These are phyloP conservation scores for Colletotrichum kahawae DNA, from an alignment of 2,329 filamentous ascomycete genomes.

Conservation along the genomic window DNA sequence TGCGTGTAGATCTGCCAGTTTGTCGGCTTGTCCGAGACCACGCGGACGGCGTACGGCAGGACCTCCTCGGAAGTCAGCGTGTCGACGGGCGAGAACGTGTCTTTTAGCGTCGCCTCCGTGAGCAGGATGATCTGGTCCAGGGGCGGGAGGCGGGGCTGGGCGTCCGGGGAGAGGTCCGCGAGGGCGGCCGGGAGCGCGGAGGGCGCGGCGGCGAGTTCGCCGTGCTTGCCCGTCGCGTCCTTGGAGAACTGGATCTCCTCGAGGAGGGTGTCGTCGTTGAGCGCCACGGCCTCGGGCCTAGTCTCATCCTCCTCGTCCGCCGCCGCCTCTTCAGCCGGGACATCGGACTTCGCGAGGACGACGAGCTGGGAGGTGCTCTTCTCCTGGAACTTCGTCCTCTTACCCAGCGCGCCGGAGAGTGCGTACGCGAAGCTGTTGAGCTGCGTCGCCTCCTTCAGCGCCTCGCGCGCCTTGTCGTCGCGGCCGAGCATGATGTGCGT, in stretches of 20 bases:
- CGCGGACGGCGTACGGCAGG: slow-evolving; percentile 85
- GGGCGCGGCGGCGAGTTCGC: slow-evolving; percentile 38
- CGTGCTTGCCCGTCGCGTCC: slow-evolving; percentile 41
- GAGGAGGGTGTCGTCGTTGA: slow-evolving; percentile 93
- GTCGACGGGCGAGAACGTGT: slow-evolving; percentile 82
- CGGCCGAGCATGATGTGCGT: slow-evolving; percentile 85
- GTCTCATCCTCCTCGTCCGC: slow-evolving; percentile 28
- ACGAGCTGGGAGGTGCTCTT: slow-evolving; percentile 87
- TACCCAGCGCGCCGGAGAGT: slow-evolving; percentile 85
- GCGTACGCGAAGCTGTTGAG: slow-evolving; percentile 79
- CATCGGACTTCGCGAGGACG: slow-evolving; percentile 79
- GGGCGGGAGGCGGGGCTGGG: slow-evolving; percentile 81
- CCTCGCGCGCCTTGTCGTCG: slow-evolving; percentile 74
- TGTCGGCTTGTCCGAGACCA: slow-evolving; percentile 84
- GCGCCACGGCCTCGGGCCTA: slow-evolving; percentile 71
- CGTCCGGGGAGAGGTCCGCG: slow-evolving; percentile 68
- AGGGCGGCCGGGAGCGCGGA: slow-evolving; percentile 64
- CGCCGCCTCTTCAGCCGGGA: slow-evolving; percentile 12
- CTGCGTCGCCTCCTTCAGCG: slow-evolving; percentile 70
- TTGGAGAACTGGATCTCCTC: slow-evolving; percentile 80
- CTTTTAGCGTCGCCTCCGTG: slow-evolving; percentile 83
- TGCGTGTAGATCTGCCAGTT: slow-evolving; percentile 99
- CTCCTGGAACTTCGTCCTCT: slow-evolving; percentile 80
- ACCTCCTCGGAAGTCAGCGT: slow-evolving; percentile 93
- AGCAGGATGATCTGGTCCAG: slow-evolving; percentile 91